Evolutionary conservation across 345 rosid species (phyloP).

Genomic region (Euphorbia peplus): DNA sequence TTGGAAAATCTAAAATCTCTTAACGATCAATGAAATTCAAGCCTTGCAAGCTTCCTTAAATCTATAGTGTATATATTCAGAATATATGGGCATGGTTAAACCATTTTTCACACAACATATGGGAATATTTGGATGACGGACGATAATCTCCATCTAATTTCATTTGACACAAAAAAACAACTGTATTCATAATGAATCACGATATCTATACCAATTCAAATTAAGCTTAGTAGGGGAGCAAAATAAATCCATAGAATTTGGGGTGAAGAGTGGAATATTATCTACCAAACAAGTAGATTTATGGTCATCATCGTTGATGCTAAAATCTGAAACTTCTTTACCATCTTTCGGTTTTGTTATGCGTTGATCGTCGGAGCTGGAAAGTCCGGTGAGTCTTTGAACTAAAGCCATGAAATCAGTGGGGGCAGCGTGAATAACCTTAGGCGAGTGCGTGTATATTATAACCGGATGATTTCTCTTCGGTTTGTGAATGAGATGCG

Average conservation of each 20-base stretch:
- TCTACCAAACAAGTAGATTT: constrained; percentile 22
- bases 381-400: constrained; percentile 24
- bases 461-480: constrained; percentile 15
- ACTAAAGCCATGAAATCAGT: constrained; percentile 28
- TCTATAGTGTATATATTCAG: no score
- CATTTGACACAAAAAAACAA: no score
- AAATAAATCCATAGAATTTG: constrained; percentile 28
- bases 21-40: no score
- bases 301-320: neutral
- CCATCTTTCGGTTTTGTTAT: neutral
- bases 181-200: constrained; percentile 20
- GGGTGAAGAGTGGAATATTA: constrained; percentile 41
- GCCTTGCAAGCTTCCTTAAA: no score
- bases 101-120: no score
- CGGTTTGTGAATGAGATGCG: constrained; percentile 17
- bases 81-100: no score
- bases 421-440: constrained; percentile 24
- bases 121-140: no score
- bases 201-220: constrained; percentile 17
- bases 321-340: constrained; percentile 9
- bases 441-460: constrained; percentile 20
- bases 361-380: neutral
- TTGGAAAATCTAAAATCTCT: no score
- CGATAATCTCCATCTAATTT: no score
- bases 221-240: constrained; percentile 29